These are phyloP conservation scores for Boletus hoseneyae DNA, from an alignment of 1,284 basidiomycete species.

Conservation along the genomic window DNA sequence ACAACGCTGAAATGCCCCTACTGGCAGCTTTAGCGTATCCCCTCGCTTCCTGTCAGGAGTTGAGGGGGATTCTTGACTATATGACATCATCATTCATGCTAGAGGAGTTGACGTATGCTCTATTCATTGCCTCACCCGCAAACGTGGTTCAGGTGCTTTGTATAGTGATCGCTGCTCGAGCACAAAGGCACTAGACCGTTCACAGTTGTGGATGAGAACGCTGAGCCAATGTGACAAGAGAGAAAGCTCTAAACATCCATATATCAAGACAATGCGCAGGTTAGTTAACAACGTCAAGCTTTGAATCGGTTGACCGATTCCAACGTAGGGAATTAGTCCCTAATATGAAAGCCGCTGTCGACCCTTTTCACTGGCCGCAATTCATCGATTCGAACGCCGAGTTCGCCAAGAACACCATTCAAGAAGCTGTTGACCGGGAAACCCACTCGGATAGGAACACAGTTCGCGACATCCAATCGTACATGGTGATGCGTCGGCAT, in stretches of 20 bases:
- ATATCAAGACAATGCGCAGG: conserved; percentile 24
- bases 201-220: conserved; percentile 26
- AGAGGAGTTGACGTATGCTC: conserved; percentile 30
- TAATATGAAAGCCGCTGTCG: conserved; percentile 22
- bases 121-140: neutral
- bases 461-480: conserved; percentile 22
- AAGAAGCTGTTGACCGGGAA: conserved; percentile 29
- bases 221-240: conserved; percentile 18
- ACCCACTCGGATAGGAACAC: conserved; percentile 12
- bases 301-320: neutral
- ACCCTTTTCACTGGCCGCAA: conserved; percentile 30
- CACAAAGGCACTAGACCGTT: conserved; percentile 9
- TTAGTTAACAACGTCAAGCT: conserved; percentile 10
- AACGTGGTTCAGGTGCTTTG: neutral
- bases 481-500: conserved; percentile 29
- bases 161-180: conserved; percentile 27
- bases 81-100: conserved; percentile 34
- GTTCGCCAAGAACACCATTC: conserved; percentile 22
- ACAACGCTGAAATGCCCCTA: conserved; percentile 30
- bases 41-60: conserved; percentile 20
- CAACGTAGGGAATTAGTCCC: conserved; percentile 24
- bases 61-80: conserved; percentile 29
- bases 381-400: conserved; percentile 23
- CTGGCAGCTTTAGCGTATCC: conserved; percentile 28
- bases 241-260: conserved; percentile 17